These are phyloP conservation scores for Cercospora berteroae DNA, from an alignment of 2,329 filamentous ascomycete genomes.

Conservation along the genomic window DNA sequence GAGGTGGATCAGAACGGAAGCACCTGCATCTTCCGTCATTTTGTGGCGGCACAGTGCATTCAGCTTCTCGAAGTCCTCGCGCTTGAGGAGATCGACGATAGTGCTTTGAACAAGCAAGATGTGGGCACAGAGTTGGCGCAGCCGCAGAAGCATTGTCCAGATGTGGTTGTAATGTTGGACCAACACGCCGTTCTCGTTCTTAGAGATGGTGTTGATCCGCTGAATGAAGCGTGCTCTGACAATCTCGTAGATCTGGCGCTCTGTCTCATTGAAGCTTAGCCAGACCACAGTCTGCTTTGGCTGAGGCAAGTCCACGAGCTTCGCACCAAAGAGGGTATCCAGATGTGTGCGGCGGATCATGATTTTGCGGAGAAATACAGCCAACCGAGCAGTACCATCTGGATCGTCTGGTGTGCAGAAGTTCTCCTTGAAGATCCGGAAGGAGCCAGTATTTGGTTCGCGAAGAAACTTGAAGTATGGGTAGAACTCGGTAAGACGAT, in stretches of 20 bases:
- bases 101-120: conserved; percentile 49
- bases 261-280: conserved; percentile 53
- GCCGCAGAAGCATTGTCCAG: conserved; percentile 49
- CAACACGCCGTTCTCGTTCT: conserved; percentile 23
- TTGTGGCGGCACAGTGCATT: conserved; percentile 18
- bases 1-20: conserved; percentile 23
- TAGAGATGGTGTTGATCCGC: conserved; percentile 42
- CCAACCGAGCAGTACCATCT: conserved; percentile 39
- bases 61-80: conserved; percentile 48
- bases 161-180: conserved; percentile 43
- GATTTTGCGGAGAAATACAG: conserved; percentile 43
- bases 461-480: conserved; percentile 48
- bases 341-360: conserved; percentile 58
- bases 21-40: conserved; percentile 19
- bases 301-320: conserved; percentile 55
- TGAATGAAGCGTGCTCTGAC: conserved; percentile 46
- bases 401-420: conserved; percentile 39
- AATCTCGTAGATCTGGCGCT: conserved; percentile 55
- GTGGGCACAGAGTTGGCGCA: conserved; percentile 54
- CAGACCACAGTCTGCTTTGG: conserved; percentile 45
- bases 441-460: conserved; percentile 43
- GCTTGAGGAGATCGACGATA: conserved; percentile 47
- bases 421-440: conserved; percentile 46
- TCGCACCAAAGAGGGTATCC: conserved; percentile 53
- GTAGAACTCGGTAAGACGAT: conserved; percentile 37